Conservation (phyloP, 345 rosid genomes). For the Rhodomyrtus tomentosa region DNA sequence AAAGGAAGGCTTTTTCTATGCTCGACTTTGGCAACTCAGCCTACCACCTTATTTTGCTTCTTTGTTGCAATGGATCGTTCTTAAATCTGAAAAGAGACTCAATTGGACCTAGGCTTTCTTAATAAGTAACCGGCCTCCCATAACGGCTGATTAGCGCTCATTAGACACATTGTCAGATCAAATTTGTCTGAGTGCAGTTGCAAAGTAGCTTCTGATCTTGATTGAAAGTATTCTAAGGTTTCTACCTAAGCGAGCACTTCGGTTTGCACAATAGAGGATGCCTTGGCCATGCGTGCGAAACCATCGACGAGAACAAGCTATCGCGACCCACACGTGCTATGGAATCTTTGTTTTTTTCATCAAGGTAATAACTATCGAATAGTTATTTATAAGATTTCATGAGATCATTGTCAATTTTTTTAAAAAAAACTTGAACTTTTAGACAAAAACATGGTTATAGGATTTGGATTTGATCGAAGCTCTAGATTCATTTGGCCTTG, state of each 20-base stretch:
- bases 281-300: not conserved
- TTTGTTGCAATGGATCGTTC: not conserved
- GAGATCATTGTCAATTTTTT: accelerated
- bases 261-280: not conserved
- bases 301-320: not conserved
- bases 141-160: not conserved
- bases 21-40: not conserved
- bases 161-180: too few relatives aligned
- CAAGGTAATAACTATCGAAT: not conserved
- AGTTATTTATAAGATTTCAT: not conserved
- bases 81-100: not conserved
- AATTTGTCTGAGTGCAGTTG: not conserved
- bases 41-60: not conserved
- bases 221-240: not conserved
- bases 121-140: not conserved
- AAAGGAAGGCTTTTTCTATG: not conserved
- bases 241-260: not conserved
- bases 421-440: too few relatives aligned
- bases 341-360: not conserved
- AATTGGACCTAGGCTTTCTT: not conserved
- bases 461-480: not conserved
- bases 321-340: not conserved
- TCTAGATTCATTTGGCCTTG: not conserved
- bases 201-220: not conserved
- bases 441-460: too few relatives aligned